These are phyloP conservation scores for Penicillium crystallinum DNA, from an alignment of 495 filamentous ascomycete genomes.

Conservation along the genomic window DNA sequence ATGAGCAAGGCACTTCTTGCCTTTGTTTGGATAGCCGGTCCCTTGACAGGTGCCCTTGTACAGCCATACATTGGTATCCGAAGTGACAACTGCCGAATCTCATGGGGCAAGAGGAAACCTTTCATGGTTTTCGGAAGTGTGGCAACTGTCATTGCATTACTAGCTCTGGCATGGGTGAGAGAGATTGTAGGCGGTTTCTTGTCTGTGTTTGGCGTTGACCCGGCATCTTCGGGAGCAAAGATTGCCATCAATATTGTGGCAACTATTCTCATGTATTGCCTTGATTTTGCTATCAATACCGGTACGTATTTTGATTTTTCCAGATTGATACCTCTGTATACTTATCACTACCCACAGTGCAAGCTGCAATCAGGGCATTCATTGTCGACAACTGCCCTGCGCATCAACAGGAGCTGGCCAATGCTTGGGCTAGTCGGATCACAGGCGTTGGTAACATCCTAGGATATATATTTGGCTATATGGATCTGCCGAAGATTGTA, in stretches of 20 bases:
- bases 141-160: constrained; percentile 67
- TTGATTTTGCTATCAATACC: constrained; percentile 93
- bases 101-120: constrained; percentile 81
- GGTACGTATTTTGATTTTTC: constrained; percentile 43
- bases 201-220: constrained; percentile 64
- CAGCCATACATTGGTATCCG: constrained; percentile 92
- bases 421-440: constrained; percentile 79
- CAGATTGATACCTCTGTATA: neutral
- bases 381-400: constrained; percentile 85
- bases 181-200: constrained; percentile 70
- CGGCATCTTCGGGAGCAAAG: constrained; percentile 54
- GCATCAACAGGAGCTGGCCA: constrained; percentile 85
- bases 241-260: constrained; percentile 62
- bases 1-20: constrained; percentile 92
- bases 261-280: constrained; percentile 74
- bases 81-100: constrained; percentile 76
- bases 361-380: constrained; percentile 82
- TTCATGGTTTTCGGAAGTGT: constrained; percentile 76
- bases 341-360: constrained; percentile 47
- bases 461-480: constrained; percentile 77
- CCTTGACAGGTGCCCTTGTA: constrained; percentile 77
- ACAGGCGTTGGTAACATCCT: constrained; percentile 81
- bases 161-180: constrained; percentile 75
- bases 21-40: constrained; percentile 90
- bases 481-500: constrained; percentile 63